Evolutionary conservation across 352 stramenopile genomes (phyloP), one percentile per base, ranked within the genome.

Genomic region (Phytophthora pluvialis): DNA sequence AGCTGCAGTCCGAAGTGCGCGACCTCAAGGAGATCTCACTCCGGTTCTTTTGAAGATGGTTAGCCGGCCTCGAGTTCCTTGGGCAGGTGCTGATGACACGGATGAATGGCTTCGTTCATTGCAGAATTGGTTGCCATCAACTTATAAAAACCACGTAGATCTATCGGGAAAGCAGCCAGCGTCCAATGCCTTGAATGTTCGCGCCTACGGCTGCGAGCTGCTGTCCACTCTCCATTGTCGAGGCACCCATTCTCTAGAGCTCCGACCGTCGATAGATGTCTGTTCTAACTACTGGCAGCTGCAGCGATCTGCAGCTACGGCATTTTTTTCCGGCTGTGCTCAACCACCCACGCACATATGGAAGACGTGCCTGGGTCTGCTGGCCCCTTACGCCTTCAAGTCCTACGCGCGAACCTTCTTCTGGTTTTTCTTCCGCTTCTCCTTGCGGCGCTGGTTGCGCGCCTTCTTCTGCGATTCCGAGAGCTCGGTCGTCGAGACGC

Each of bases 401-500:
- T 67, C 58, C 42, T 36, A 69, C 28, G 64, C 71, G 12, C 56
- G 55, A 60, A 88, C 63, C 72, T 89, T 89, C 53, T 83, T 71
- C 36, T 67, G 73, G 51, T 86, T 86, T 70, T 89, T 88, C 76
- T 87, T 90, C 31, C 84, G 78, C 77, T 93, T 93, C 54, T 88
- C 77, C 75, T 90, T 90, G 61, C 84, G 81, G 52, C 81, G 81
- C 55, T 79, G 68, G 75, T 93, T 93, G 48, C 84, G 84, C 63
- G 62, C 48, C 40, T 79, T 81, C 67, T 91, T 91, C 67, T 93
- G 84, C 18, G 70, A 58, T 29, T 83, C 81, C 38, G 78, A 78
- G 28, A 86, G 67, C 70, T 60, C 33, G 15, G 31, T 31, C 18
- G 43, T 66, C 60, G 49, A 52, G 54, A 68, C 57, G 25, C 61